These are phyloP conservation scores for Rhodotorula kratochvilovae DNA, from an alignment of 768 basidiomycete genomes.

Conservation along the genomic window DNA sequence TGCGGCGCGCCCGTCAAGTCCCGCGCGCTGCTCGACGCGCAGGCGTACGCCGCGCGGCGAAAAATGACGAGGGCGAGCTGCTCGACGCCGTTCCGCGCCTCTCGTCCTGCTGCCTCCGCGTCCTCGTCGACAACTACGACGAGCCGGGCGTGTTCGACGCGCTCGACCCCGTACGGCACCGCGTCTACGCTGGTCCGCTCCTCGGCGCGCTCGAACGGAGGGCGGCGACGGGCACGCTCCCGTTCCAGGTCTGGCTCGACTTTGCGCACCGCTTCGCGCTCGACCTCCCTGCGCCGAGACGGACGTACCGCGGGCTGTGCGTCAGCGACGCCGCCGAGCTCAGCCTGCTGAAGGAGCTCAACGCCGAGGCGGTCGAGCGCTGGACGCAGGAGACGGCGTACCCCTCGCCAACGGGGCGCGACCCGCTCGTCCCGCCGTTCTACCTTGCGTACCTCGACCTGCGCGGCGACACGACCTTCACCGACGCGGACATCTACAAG, in stretches of 20 bases:
- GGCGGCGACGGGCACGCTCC: background rate
- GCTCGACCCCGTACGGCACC: constrained; percentile 4
- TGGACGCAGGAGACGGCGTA: background rate
- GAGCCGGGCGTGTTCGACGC: constrained; percentile 4
- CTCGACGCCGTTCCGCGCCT: constrained; percentile 17
- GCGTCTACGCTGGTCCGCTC: background rate
- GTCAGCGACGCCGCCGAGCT: constrained; percentile 20
- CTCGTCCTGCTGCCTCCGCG: constrained; percentile 4
- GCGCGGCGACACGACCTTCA: constrained; percentile 6
- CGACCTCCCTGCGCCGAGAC: background rate
- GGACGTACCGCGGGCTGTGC: constrained; percentile 27
- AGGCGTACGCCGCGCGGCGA: background rate
- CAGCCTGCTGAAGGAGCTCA: constrained; percentile 1
- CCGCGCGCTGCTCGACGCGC: constrained; percentile 4
- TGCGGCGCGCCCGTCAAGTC: background rate
- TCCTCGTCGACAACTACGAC: constrained; percentile 20
- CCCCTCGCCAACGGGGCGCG: background rate
- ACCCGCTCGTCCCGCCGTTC: constrained; percentile 11
- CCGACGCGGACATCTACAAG: constrained; percentile 23
- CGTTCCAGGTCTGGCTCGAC: constrained; percentile 26
- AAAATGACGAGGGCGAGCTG: background rate
- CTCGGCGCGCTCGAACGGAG: background rate
- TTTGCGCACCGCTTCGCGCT: background rate
- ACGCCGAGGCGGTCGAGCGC: constrained; percentile 1
- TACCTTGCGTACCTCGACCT: constrained; percentile 37